These are phyloP conservation scores for Coemansia sp. DNA, from an alignment of 192 early-diverging fungal genomes.

Conservation along the genomic window DNA sequence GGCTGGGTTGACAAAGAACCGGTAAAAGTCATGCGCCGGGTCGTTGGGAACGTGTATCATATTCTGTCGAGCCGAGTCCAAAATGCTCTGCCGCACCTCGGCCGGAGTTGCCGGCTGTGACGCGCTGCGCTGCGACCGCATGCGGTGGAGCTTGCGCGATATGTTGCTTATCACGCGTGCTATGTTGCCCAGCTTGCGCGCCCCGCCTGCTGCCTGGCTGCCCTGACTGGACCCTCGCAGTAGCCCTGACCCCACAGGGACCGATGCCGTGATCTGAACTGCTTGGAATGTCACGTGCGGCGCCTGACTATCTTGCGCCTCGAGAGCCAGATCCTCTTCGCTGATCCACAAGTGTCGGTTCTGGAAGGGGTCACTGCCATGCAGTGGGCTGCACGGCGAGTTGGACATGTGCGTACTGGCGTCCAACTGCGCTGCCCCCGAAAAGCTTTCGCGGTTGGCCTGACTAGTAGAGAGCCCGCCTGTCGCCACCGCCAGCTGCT, in stretches of 20 bases:
- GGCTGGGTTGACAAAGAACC: conserved; percentile 41
- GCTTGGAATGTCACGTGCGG: conserved; percentile 4
- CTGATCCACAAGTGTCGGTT: conserved; percentile 26
- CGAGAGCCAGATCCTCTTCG: conserved; percentile 16
- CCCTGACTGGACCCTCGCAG: conserved; percentile 19
- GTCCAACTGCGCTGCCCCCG: conserved; percentile 44
- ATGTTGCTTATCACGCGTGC: conserved; percentile 45
- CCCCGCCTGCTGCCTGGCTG: neutral
- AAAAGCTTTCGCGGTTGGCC: conserved; percentile 46
- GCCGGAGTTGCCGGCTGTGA: conserved; percentile 51
- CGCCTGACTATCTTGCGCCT: conserved; percentile 3
- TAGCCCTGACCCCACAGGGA: conserved; percentile 30
- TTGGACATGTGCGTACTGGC: conserved; percentile 37
- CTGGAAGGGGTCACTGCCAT: conserved; percentile 26
- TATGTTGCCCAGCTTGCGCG: conserved; percentile 24
- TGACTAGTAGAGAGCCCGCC: neutral
- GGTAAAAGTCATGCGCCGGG: conserved; percentile 33
- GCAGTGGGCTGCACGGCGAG: conserved; percentile 28
- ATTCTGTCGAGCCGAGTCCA: conserved; percentile 35
- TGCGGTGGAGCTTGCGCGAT: conserved; percentile 39
- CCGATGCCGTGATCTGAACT: conserved; percentile 17
- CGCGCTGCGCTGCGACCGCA: conserved; percentile 41
- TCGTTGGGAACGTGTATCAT: conserved; percentile 26
- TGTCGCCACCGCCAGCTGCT: conserved; percentile 2
- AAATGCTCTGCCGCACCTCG: conserved; percentile 40